These are phyloP conservation scores for Amaranthus tricolor DNA, from an alignment of 179 eudicot genomes.

Conservation along the genomic window DNA sequence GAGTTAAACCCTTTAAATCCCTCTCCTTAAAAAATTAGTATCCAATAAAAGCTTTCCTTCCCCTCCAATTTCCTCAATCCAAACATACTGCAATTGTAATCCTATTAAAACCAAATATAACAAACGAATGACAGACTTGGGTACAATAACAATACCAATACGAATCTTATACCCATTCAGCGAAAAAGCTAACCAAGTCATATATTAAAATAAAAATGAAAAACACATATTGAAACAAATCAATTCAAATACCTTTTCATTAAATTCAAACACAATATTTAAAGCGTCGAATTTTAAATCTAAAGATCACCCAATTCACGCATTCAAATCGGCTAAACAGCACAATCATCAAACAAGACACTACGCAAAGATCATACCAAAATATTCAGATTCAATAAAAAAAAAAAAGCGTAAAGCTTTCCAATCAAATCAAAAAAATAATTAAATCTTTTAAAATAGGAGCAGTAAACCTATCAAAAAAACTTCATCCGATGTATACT, in stretches of 20 bases:
- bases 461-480: background rate
- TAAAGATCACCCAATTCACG: background rate
- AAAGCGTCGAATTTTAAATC: background rate
- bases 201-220: too few species aligned
- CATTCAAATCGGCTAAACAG: background rate
- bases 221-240: background rate
- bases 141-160: too few species aligned
- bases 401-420: background rate
- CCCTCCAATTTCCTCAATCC: too few species aligned
- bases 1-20: too few species aligned
- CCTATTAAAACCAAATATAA: too few species aligned
- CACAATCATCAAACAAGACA: background rate
- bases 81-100: too few species aligned
- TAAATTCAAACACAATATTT: background rate
- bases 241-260: background rate
- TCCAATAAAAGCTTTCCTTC: too few species aligned
- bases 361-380: background rate
- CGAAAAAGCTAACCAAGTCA: background rate
- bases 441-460: background rate
- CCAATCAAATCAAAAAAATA: background rate
- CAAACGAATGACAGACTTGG: too few species aligned
- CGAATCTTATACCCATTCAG: too few species aligned
- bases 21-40: too few species aligned
- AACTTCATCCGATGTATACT: conserved; percentile 14
- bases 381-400: background rate